Percentiles rank a stretch among this genome's conserved stretches.
These are phyloP conservation scores for Podospora australis DNA, from an alignment of 495 filamentous ascomycete species.

Conservation along the genomic window DNA sequence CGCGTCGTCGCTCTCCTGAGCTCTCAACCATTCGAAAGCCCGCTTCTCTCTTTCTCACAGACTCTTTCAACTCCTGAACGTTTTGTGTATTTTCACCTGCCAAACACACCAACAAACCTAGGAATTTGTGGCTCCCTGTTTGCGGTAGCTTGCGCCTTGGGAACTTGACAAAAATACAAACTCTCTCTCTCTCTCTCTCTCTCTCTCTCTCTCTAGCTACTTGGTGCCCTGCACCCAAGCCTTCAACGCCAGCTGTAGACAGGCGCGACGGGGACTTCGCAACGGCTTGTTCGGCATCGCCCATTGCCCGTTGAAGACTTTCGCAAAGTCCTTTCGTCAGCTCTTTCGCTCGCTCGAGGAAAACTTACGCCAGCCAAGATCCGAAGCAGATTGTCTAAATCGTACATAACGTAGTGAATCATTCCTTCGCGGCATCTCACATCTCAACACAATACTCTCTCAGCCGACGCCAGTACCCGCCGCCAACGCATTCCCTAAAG, in stretches of 20 bases:
- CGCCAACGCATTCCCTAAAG: background rate
- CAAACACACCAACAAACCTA: background rate
- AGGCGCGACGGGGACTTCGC: too few relatives aligned
- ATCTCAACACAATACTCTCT: background rate
- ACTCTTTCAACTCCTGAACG: too few relatives aligned
- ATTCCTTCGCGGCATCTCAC: conserved; percentile 3
- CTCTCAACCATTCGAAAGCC: background rate
- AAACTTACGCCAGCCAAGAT: too few relatives aligned
- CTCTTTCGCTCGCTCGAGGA: background rate
- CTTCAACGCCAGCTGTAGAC: background rate
- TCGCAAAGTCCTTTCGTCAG: background rate
- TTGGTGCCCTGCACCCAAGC: background rate
- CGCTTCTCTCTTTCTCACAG: background rate
- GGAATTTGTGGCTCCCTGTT: too few relatives aligned
- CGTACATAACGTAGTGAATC: conserved; percentile 4
- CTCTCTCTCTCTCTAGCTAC: too few relatives aligned
- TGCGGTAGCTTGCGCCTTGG: too few relatives aligned
- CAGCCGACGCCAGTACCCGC: background rate
- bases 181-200: too few relatives aligned
- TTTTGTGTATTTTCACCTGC: too few relatives aligned
- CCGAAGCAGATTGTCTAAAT: too few relatives aligned
- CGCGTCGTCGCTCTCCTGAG: too few relatives aligned
- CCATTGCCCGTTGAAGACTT: background rate
- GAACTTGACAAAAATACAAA: too few relatives aligned
- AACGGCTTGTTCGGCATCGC: too few relatives aligned